Evolutionary conservation across 805 yeast species (phyloP).

Genomic region (Pichia sporocuriosa): DNA sequence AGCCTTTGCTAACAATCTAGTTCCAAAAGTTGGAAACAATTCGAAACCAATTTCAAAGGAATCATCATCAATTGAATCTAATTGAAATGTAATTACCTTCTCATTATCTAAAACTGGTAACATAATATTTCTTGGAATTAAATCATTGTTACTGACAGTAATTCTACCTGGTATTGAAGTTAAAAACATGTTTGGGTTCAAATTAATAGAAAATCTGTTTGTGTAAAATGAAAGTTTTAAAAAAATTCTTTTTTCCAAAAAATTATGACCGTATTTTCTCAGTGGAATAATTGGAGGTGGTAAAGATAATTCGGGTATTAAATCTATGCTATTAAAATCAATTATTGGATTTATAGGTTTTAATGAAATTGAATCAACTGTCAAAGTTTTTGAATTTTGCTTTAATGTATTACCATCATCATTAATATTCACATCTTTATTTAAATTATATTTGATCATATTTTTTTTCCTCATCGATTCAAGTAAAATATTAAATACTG

Average conservation of each 20-base stretch:
- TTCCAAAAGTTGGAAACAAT: conserved; percentile 90
- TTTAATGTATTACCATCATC: background rate
- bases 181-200: conserved; percentile 38
- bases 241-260: conserved; percentile 81
- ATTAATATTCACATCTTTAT: background rate
- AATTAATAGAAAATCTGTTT: conserved; percentile 36
- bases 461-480: conserved; percentile 19
- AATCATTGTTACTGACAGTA: conserved; percentile 70
- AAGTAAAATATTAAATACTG: conserved; percentile 65
- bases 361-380: conserved; percentile 5
- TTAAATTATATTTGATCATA: background rate
- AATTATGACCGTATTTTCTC: conserved; percentile 92
- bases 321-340: conserved; percentile 43
- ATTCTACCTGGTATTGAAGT: conserved; percentile 69
- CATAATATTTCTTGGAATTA: conserved; percentile 80
- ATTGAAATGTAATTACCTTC: conserved; percentile 68
- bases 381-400: background rate
- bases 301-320: conserved; percentile 81
- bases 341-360: conserved; percentile 10
- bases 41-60: conserved; percentile 74
- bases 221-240: conserved; percentile 66
- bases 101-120: conserved; percentile 69
- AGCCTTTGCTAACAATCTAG: conserved; percentile 83
- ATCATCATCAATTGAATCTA: conserved; percentile 65
- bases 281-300: conserved; percentile 97